Evolutionary conservation across 805 yeast species (phyloP).

Genomic region (Suhomyces tanzawaensis): DNA sequence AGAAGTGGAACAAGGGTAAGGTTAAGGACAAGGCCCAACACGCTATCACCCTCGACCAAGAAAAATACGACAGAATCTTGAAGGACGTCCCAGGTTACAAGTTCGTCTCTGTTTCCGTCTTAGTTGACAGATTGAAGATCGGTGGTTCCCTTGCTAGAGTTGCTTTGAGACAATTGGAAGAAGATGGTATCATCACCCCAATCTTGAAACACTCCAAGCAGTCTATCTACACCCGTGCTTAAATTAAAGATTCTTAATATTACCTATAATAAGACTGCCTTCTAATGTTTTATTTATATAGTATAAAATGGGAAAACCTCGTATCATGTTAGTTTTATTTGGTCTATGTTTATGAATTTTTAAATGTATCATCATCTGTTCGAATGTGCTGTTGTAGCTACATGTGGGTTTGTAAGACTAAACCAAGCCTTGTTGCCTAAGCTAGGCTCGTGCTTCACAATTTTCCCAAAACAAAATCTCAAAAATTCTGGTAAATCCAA

Average conservation of each 20-base stretch:
- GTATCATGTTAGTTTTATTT: slow-evolving; percentile 3
- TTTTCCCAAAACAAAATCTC: too few relatives aligned
- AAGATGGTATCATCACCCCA: slow-evolving; percentile 91
- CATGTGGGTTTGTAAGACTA: too few relatives aligned
- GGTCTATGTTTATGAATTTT: slow-evolving; percentile 5
- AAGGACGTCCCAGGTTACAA: slow-evolving; percentile 99
- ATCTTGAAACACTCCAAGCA: slow-evolving; percentile 95
- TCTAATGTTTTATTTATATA: slow-evolving; percentile 4
- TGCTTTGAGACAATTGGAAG: slow-evolving; percentile 94
- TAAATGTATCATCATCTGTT: slow-evolving; percentile 3
- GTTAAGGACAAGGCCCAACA: slow-evolving; percentile 99
- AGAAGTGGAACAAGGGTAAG: slow-evolving; percentile 99
- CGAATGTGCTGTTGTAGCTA: neutral
- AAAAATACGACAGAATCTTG: slow-evolving; percentile 97
- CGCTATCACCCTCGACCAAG: slow-evolving; percentile 95
- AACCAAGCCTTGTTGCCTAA: too few relatives aligned
- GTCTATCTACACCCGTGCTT: slow-evolving; percentile 87
- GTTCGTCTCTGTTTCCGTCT: slow-evolving; percentile 95
- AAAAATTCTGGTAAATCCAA: too few relatives aligned
- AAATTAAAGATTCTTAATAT: slow-evolving; percentile 1
- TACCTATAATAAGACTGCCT: neutral
- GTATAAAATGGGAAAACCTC: neutral
- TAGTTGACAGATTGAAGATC: slow-evolving; percentile 98
- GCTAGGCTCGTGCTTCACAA: too few relatives aligned
- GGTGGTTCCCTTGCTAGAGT: slow-evolving; percentile 99